Evolutionary conservation across 2,329 filamentous ascomycete species (phyloP).

Genomic region (Thermothelomyces thermophilus): DNA sequence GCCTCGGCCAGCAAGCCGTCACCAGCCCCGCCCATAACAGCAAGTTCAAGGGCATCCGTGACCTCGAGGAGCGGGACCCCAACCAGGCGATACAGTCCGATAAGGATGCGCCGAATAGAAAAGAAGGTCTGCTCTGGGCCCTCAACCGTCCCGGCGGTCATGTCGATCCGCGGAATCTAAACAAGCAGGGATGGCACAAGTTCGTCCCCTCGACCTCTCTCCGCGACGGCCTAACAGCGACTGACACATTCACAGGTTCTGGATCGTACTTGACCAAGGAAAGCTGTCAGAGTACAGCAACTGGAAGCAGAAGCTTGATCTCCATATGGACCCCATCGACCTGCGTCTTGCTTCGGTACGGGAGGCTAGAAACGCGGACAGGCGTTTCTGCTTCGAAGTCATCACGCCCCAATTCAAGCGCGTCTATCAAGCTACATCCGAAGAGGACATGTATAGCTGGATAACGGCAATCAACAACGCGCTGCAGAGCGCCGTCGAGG

Average conservation of each 20-base stretch:
- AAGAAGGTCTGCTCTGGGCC: slow-evolving; percentile 93
- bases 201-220: slow-evolving; percentile 41
- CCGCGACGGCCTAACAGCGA: neutral
- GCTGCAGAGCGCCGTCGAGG: slow-evolving; percentile 89
- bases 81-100: slow-evolving; percentile 46
- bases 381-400: slow-evolving; percentile 95
- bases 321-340: slow-evolving; percentile 98
- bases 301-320: slow-evolving; percentile 94
- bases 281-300: slow-evolving; percentile 98
- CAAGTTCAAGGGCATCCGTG: slow-evolving; percentile 85
- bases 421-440: slow-evolving; percentile 94
- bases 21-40: slow-evolving; percentile 47
- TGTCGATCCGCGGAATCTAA: slow-evolving; percentile 88
- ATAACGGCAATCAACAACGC: slow-evolving; percentile 96
- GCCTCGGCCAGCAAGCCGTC: slow-evolving; percentile 37
- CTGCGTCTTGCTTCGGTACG: slow-evolving; percentile 93
- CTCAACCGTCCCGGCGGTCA: slow-evolving; percentile 88
- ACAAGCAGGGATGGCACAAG: slow-evolving; percentile 99
- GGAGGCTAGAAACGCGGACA: slow-evolving; percentile 88
- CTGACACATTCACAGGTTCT: slow-evolving; percentile 59
- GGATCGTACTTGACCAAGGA: slow-evolving; percentile 95
- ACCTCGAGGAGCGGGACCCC: slow-evolving; percentile 79
- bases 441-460: slow-evolving; percentile 97
- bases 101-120: slow-evolving; percentile 62
- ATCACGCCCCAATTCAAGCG: slow-evolving; percentile 95